Evolutionary conservation across 345 rosid genomes (phyloP).

Genomic region (Salix brachista): DNA sequence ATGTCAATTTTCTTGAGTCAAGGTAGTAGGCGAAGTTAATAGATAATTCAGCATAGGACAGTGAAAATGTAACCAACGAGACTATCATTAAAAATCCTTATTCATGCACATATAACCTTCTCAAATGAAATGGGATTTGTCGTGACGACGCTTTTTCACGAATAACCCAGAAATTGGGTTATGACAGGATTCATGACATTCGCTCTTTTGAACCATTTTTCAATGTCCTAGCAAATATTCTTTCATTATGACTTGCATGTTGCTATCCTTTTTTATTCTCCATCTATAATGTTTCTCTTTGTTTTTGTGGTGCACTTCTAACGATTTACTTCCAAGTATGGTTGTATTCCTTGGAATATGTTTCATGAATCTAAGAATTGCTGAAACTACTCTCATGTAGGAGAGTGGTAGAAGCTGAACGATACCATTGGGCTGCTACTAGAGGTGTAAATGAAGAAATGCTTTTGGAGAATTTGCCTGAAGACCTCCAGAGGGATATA

Average conservation of each 20-base stretch:
- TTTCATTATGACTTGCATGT: neutral
- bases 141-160: no score
- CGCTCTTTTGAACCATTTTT: no score
- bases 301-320: neutral
- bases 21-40: neutral
- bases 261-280: neutral
- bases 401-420: constrained; percentile 77
- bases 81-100: neutral
- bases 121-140: no score
- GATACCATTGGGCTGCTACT: constrained; percentile 83
- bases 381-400: constrained; percentile 31
- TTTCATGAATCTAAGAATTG: neutral
- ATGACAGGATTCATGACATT: no score
- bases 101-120: neutral
- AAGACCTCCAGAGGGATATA: constrained; percentile 85
- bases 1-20: no score
- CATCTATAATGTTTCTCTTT: neutral
- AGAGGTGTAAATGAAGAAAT: constrained; percentile 79
- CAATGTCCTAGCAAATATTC: neutral
- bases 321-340: neutral
- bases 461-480: constrained; percentile 74
- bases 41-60: no score
- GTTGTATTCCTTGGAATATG: neutral
- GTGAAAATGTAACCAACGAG: no score
- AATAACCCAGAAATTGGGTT: no score